Base-by-base conservation (phyloP, 2,329 filamentous ascomycete genomes). In the Nemania sp. region DNA sequence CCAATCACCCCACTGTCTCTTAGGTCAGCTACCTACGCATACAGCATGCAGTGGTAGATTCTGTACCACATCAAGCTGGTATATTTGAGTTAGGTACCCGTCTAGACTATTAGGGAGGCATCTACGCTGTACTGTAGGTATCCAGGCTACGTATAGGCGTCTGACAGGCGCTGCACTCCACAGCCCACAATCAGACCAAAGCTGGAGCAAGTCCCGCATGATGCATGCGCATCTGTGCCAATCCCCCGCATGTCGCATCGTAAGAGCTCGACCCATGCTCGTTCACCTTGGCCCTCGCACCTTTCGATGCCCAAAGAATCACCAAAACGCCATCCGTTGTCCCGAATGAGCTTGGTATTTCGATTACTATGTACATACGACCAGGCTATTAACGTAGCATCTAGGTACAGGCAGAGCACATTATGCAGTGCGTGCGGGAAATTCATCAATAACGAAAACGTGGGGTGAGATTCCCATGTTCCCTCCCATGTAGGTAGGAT, bases 191-290 rank as follows among this genome's bases (percentile, higher is more conserved):
- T 43, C 11, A 51, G 51, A 29, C 20, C 15, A 55, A 29, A 38
- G 43, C 54, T 49, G 38, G 51, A 47, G 20, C 6, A 11, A 11
- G 18, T 47, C 54, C 62, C 61, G 66, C 62, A 69, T 62, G 47
- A 45, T 59, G 32, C 32, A 35, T 35, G 7, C 32, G 32, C n/a
- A n/a, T n/a, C n/a, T n/a, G n/a, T n/a, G n/a, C n/a, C n/a, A n/a
- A n/a, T n/a, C n/a, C n/a, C n/a, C n/a, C n/a, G n/a, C n/a, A n/a
- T n/a, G n/a, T 58, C 27, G 45, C 61, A 62, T 70, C 68, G 68
- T 67, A 70, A 62, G 68, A 70, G 64, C 68, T 70, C 65, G 64
- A 54, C 65, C 64, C 68, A 70, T 63, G 54, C 43, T 58, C 52
- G 22, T 24, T 53, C 60, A 53, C 51, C 27, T 56, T 55, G 3